Base-by-base conservation (phyloP, 163 green algal species). In the Chlamydomonas reinhardtii region DNA sequence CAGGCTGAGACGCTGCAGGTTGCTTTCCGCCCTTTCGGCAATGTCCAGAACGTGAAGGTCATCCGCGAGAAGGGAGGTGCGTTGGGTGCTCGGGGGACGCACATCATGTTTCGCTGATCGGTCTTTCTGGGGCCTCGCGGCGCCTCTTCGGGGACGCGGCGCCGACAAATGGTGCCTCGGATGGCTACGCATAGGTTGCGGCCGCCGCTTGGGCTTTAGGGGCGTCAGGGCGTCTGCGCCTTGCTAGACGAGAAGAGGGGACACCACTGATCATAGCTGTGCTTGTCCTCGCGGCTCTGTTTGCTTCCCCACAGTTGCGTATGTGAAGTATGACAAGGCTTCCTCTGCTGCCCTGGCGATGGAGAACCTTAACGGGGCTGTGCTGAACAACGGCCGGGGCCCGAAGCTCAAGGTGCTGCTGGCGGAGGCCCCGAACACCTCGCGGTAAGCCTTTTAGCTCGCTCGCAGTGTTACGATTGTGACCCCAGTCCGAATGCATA, bases 331-430 rank as follows among this genome's bases (percentile, higher is more conserved):
- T 90, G 95, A 97, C 74, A 96, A 93, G 62, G 96, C 96, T 2
- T 96, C 92, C 24, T 93, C 89, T 5, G 96, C 95, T 16, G 96
- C 96, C 22, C 81, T 95, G 22, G 96, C 96, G 15, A 96, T 98
- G 80, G 96, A 98, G 88, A 92, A 87, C 74, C 90, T 98, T 34
- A 96, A 98, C 79, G 96, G 97, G 43, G 92, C 94, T 2, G 94
- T 96, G 25, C 89, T 98, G 34, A 98, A 98, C 88, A 94, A 98
- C 68, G 96, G 96, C 31, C 91, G 94, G 27, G 95, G 95, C 24
- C 96, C 96, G 32, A 96, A 96, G 85, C 91, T 98, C 48, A 98
- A 98, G 90, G 96, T 98, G 24, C 93, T 98, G 79, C 87, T 98
- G 37, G 96, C 96, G 27, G 96, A 98, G 82, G 94, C 95, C 37